Evolutionary conservation across 345 rosid genomes (phyloP).

Genomic region (Dovyalis caffra): DNA sequence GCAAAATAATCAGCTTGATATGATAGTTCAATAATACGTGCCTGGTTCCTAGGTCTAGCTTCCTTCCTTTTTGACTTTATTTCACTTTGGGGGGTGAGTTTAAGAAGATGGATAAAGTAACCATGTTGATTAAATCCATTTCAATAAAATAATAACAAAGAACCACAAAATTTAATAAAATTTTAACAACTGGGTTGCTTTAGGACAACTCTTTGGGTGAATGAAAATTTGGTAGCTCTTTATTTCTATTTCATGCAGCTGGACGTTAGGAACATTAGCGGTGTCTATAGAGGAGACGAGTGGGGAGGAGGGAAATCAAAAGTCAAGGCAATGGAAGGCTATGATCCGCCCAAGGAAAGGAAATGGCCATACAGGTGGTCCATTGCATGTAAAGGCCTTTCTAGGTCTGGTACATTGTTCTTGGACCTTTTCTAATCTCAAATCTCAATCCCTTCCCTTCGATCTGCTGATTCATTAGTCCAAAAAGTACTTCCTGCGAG

Average conservation of each 20-base stretch:
- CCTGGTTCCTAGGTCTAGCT: too few species aligned
- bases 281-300: background rate
- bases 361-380: constrained; percentile 23
- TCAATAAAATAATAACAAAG: background rate
- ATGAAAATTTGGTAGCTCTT: too few species aligned
- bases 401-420: background rate
- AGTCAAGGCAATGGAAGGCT: constrained; percentile 47
- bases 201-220: too few species aligned
- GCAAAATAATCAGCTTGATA: too few species aligned
- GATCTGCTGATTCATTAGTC: background rate
- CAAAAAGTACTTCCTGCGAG: constrained; percentile 3
- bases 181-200: too few species aligned
- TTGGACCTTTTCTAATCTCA: constrained; percentile 16
- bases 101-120: too few species aligned
- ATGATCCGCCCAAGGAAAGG: constrained; percentile 29
- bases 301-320: constrained; percentile 17
- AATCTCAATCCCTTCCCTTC: background rate
- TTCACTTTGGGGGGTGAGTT: too few species aligned
- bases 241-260: background rate
- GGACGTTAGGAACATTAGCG: constrained; percentile 10
- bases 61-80: too few species aligned
- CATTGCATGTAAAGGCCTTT: background rate
- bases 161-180: background rate
- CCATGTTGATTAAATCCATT: too few species aligned
- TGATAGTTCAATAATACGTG: too few species aligned